phyloP scores from a whole-genome alignment of 2,329 filamentous ascomycete species.

The Colletotrichum incanum region DNA sequence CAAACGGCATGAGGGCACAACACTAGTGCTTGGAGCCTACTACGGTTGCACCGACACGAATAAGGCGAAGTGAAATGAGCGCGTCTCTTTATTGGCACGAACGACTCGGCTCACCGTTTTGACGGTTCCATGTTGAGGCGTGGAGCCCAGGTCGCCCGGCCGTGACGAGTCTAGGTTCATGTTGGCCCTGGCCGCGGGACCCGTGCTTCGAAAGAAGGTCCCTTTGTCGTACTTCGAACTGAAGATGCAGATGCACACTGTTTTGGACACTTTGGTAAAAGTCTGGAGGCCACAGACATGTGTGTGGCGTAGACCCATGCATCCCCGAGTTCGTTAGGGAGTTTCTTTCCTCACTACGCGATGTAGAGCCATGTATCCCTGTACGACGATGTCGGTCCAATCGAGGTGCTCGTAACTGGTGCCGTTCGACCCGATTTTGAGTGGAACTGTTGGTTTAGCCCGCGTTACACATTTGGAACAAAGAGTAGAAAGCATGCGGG shows the following conservation, averaged over 20 bases:
- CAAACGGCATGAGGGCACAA: not conserved
- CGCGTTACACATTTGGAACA: slow-evolving; percentile 38
- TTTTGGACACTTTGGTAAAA: slow-evolving; percentile 2
- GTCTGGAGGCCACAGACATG: slow-evolving; percentile 5
- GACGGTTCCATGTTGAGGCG: slow-evolving; percentile 25
- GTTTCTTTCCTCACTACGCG: not conserved
- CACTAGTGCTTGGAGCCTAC: not conserved
- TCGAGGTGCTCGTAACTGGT: not conserved
- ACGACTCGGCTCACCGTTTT: slow-evolving; percentile 16
- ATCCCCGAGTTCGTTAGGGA: not conserved
- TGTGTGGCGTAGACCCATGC: slow-evolving; percentile 4
- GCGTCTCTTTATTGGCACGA: not conserved
- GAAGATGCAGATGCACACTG: not conserved
- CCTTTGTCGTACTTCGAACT: not conserved
- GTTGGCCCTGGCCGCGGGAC: slow-evolving; percentile 19
- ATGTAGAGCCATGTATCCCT: slow-evolving; percentile 9
- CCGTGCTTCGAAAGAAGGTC: slow-evolving; percentile 8
- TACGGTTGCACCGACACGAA: not conserved
- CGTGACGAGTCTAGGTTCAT: not conserved
- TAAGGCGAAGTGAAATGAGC: not conserved
- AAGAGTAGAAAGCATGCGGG: slow-evolving; percentile 14
- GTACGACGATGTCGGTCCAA: slow-evolving; percentile 12
- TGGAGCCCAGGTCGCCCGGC: slow-evolving; percentile 11
- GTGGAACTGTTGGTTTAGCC: slow-evolving; percentile 24
- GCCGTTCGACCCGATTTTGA: slow-evolving; percentile 29